Evolutionary conservation across 2,329 filamentous ascomycete genomes (phyloP).

Genomic region (Seiridium cupressi): DNA sequence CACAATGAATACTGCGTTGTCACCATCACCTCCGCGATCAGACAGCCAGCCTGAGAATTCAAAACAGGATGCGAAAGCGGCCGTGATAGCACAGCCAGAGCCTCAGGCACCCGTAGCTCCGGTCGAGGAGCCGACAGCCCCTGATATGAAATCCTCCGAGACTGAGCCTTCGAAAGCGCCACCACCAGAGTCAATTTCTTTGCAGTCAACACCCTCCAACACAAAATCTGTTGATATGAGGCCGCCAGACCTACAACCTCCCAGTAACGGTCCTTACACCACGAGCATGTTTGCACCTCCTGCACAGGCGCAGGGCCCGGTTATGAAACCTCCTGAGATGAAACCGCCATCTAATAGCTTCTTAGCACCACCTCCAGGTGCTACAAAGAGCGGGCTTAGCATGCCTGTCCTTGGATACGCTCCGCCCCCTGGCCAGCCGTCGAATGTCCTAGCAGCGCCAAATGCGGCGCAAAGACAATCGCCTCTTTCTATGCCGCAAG

Average conservation of each 20-base stretch:
- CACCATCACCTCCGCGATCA: too few species aligned
- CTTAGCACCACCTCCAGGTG: constrained; percentile 28
- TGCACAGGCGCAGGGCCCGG: constrained; percentile 14
- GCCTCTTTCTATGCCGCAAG: constrained; percentile 32
- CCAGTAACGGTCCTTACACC: constrained; percentile 26
- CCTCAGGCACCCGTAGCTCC: constrained; percentile 10
- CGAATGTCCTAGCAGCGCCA: constrained; percentile 43
- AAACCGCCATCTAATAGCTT: constrained; percentile 27
- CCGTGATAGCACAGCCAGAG: background rate
- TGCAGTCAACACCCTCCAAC: constrained; percentile 13
- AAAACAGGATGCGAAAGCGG: background rate
- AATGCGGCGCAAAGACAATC: constrained; percentile 37
- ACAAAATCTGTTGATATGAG: constrained; percentile 17
- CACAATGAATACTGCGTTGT: background rate
- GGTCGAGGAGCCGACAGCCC: constrained; percentile 19
- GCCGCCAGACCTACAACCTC: constrained; percentile 22
- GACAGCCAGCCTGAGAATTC: background rate
- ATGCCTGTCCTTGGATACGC: constrained; percentile 35
- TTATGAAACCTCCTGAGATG: constrained; percentile 27
- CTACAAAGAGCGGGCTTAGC: constrained; percentile 26
- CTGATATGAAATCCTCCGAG: background rate
- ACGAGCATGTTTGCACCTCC: constrained; percentile 31
- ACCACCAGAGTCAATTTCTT: background rate
- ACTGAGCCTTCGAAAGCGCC: background rate
- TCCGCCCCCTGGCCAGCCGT: constrained; percentile 21